A percentile compares a stretch with the other conserved stretches of the same genome.
phyloP scores from a whole-genome alignment of 2,329 filamentous ascomycete species.

The Mycosphaerella arachidis region DNA sequence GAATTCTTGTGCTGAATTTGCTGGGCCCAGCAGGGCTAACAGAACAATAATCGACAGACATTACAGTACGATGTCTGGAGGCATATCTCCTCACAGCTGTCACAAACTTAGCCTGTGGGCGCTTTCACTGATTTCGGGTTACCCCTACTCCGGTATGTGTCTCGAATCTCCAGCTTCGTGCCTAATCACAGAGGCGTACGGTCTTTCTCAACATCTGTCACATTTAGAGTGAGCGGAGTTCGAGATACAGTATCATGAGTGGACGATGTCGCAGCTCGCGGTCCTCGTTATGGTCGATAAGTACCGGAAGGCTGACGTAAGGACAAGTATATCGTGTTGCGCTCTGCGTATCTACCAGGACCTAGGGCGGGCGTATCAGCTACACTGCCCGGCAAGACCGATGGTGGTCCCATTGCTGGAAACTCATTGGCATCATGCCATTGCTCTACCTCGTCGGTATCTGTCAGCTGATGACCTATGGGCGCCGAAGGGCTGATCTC shows the following conservation, averaged over 20 bases:
- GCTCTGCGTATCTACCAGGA: not conserved
- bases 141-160: not conserved
- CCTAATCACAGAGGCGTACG: not conserved
- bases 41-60: conserved; percentile 4
- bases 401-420: not conserved
- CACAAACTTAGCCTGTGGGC: not conserved
- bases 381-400: not conserved
- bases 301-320: not conserved
- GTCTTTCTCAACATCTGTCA: not conserved
- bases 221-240: not conserved
- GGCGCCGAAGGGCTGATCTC: not conserved
- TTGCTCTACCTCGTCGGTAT: not conserved
- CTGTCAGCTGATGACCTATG: not conserved
- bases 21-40: conserved; percentile 1
- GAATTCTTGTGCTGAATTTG: conserved; percentile 1
- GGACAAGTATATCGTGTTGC: not conserved
- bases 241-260: not conserved
- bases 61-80: conserved; percentile 2
- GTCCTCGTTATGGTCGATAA: not conserved
- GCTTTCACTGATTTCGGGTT: not conserved
- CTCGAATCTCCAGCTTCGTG: not conserved
- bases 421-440: not conserved
- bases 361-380: not conserved
- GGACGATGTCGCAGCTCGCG: not conserved
- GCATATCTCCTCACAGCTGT: not conserved